These are phyloP conservation scores for Chytridium lagenaria DNA, from an alignment of 371 early-diverging fungal genomes.

Conservation along the genomic window DNA sequence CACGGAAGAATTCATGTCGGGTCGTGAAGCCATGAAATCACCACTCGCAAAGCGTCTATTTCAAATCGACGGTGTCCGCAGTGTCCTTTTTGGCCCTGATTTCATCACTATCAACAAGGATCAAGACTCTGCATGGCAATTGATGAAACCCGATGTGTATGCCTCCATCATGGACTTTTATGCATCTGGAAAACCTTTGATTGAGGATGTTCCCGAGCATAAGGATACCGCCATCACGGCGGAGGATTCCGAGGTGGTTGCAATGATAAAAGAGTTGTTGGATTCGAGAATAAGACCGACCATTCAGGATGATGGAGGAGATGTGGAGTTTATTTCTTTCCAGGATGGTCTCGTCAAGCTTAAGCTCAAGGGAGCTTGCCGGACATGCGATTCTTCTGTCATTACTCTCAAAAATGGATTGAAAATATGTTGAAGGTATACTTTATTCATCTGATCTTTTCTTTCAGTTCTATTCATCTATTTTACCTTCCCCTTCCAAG, in stretches of 20 bases:
- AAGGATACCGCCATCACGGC: slow-evolving; percentile 76
- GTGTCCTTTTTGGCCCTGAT: slow-evolving; percentile 90
- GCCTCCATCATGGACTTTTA: slow-evolving; percentile 95
- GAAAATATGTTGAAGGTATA: slow-evolving; percentile 91
- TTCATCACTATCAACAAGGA: slow-evolving; percentile 94
- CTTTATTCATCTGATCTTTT: too few relatives aligned
- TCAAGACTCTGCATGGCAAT: slow-evolving; percentile 82
- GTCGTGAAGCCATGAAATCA: slow-evolving; percentile 77
- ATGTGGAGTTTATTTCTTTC: slow-evolving; percentile 93
- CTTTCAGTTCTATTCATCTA: too few relatives aligned
- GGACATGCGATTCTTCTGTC: slow-evolving; percentile 87
- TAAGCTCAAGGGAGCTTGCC: slow-evolving; percentile 93
- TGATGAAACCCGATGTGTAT: slow-evolving; percentile 96
- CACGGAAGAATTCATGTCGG: slow-evolving; percentile 78
- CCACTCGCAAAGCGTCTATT: slow-evolving; percentile 90
- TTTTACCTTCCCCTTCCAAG: slow-evolving; percentile 3
- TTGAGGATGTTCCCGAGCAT: slow-evolving; percentile 41
- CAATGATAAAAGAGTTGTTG: slow-evolving; percentile 96
- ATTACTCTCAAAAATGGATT: slow-evolving; percentile 97
- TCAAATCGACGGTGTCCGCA: slow-evolving; percentile 85
- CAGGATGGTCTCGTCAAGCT: slow-evolving; percentile 87
- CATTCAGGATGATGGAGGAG: slow-evolving; percentile 96
- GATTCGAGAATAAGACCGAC: slow-evolving; percentile 95
- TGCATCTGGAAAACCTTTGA: slow-evolving; percentile 80
- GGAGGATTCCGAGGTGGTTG: slow-evolving; percentile 88